These are phyloP conservation scores for Prunus mira DNA, from an alignment of 306 rosid species.

Conservation along the genomic window DNA sequence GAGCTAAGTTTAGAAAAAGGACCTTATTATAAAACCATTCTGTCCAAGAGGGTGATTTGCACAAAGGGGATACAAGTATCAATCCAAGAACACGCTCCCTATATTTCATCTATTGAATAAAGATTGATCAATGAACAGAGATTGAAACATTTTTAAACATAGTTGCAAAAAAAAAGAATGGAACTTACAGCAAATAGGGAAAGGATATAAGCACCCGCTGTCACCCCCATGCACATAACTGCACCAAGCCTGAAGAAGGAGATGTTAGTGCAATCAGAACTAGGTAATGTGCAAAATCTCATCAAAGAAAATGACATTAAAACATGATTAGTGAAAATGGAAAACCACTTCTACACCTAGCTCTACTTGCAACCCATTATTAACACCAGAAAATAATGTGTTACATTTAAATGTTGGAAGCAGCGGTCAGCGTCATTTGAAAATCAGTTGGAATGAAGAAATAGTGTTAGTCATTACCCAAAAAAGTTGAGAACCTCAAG, in stretches of 20 bases:
- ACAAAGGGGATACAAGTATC: constrained; percentile 87
- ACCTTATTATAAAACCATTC: constrained; percentile 96
- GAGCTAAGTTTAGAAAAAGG: constrained; percentile 10
- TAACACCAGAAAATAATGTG: not conserved
- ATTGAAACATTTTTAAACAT: not conserved
- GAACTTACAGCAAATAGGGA: constrained; percentile 77
- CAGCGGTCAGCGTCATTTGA: not conserved
- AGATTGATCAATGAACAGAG: constrained; percentile 5
- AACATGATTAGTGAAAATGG: not conserved
- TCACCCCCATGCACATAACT: constrained; percentile 98
- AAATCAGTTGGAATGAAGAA: not conserved
- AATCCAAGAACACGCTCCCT: constrained; percentile 90
- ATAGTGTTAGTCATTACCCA: constrained; percentile 39
- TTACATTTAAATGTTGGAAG: not conserved
- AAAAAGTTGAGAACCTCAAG: constrained; percentile 80
- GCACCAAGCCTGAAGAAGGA: constrained; percentile 74
- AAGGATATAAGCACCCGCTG: constrained; percentile 89
- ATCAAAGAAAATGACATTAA: constrained; percentile 2
- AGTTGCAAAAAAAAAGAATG: not conserved
- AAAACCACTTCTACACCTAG: constrained; percentile 2
- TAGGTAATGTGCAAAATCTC: constrained; percentile 11
- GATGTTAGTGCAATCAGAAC: constrained; percentile 24
- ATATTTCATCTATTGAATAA: constrained; percentile 59
- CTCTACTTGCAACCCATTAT: not conserved
- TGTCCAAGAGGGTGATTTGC: constrained; percentile 88